phyloP scores from a whole-genome alignment of 2,329 filamentous ascomycete genomes.

The Arthrobotrys entomopaga region DNA sequence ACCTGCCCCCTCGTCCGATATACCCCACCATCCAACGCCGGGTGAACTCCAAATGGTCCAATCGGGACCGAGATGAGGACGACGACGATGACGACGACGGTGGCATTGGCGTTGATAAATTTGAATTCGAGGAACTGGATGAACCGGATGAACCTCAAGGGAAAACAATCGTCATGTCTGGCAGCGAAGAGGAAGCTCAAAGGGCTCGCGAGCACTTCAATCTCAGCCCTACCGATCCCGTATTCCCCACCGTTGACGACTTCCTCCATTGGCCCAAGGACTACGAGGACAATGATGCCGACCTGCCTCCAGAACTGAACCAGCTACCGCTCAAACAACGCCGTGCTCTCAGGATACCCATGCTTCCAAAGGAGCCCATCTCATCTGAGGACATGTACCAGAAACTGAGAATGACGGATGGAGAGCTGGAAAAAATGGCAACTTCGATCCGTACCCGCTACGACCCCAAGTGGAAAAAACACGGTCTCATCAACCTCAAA shows the following conservation, averaged over 20 bases:
- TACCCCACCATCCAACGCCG: conserved; percentile 29
- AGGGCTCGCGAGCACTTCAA: conserved; percentile 9
- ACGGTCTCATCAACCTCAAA: conserved; percentile 20
- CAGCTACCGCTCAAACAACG: conserved; percentile 26
- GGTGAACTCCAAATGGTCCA: conserved; percentile 3
- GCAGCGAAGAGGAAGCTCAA: not conserved
- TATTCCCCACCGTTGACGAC: conserved; percentile 31
- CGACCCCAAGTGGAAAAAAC: conserved; percentile 38
- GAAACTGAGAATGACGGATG: conserved; percentile 30
- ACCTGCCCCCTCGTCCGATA: conserved; percentile 47
- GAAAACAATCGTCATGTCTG: conserved; percentile 2
- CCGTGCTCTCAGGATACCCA: conserved; percentile 34
- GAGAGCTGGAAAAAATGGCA: conserved; percentile 28
- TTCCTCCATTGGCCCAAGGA: conserved; percentile 38
- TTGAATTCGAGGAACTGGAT: not conserved
- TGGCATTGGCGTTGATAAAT: too few species aligned
- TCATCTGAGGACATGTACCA: conserved; percentile 37
- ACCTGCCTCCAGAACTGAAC: conserved; percentile 19
- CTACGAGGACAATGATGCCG: conserved; percentile 31
- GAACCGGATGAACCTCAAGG: not conserved
- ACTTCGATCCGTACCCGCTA: conserved; percentile 2
- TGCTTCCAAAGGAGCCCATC: conserved; percentile 28
- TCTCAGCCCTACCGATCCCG: conserved; percentile 5
- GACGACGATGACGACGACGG: too few species aligned
- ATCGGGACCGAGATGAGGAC: not conserved